A percentile compares a stretch with the other conserved stretches of the same genome.
Evolutionary conservation across 2,329 filamentous ascomycete species (phyloP).

Genomic region (Aspergillus novoparasiticus): DNA sequence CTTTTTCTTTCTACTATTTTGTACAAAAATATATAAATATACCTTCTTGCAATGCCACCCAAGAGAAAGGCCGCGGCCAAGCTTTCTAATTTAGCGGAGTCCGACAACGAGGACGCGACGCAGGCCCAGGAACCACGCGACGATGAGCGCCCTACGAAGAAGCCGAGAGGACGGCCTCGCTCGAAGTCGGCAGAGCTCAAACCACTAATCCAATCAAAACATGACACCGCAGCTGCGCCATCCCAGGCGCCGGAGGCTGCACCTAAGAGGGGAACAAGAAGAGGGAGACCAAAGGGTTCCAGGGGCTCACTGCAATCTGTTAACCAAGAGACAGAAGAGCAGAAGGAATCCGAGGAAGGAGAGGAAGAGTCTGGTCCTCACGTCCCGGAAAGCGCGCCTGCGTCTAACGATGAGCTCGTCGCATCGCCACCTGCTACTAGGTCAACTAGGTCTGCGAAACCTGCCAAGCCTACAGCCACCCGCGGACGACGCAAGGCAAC

Average conservation of each 20-base stretch:
- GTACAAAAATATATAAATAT: not conserved
- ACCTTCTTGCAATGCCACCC: conserved; percentile 36
- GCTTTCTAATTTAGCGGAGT: conserved; percentile 50
- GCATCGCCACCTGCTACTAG: conserved; percentile 21
- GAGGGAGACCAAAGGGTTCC: conserved; percentile 37
- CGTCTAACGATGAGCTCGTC: conserved; percentile 31
- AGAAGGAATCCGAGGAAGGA: conserved; percentile 44
- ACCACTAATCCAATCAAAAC: conserved; percentile 31
- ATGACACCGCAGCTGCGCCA: conserved; percentile 24
- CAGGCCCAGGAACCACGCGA: conserved; percentile 32
- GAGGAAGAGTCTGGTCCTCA: conserved; percentile 33
- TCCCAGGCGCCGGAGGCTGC: conserved; percentile 23
- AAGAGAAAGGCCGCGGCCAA: conserved; percentile 46
- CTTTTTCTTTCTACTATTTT: not conserved
- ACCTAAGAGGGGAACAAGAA: conserved; percentile 24
- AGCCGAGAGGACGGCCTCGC: conserved; percentile 40
- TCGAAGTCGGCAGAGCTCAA: conserved; percentile 47
- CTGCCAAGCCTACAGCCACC: conserved; percentile 23
- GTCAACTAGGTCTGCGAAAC: conserved; percentile 21
- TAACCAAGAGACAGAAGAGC: conserved; percentile 34
- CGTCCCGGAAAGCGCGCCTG: conserved; percentile 22
- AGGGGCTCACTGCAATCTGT: conserved; percentile 29
- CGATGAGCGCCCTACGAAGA: conserved; percentile 42
- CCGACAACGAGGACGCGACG: conserved; percentile 48
- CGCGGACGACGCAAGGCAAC: conserved; percentile 31